Conservation (phyloP, 2,329 filamentous ascomycete genomes). For the Leptographium radiaticola region DNA sequence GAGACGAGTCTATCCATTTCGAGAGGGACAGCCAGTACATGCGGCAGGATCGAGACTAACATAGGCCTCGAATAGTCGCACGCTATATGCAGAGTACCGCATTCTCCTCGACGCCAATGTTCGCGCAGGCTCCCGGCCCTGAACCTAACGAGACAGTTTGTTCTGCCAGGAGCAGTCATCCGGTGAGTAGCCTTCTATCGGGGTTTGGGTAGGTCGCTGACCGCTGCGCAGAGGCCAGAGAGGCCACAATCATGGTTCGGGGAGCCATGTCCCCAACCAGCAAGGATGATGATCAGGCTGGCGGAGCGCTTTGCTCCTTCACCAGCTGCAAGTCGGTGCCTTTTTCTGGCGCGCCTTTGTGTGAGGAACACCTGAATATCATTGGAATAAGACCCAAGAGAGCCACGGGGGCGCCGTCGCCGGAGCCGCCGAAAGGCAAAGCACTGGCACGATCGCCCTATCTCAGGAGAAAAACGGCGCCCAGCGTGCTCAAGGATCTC, state of each 20-base stretch:
- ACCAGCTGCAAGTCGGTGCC: background rate
- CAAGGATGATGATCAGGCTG: background rate
- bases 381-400: background rate
- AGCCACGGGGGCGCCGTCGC: background rate
- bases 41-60: background rate
- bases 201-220: background rate
- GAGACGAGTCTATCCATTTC: conserved; percentile 28
- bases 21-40: too few species aligned
- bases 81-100: too few species aligned
- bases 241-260: background rate
- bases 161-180: background rate
- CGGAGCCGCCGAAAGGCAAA: background rate
- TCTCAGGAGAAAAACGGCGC: background rate
- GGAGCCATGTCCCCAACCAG: background rate
- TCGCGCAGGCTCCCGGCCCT: background rate
- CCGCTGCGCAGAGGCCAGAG: background rate
- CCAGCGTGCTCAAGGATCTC: background rate
- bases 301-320: background rate
- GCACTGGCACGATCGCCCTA: background rate
- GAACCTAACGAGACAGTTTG: background rate
- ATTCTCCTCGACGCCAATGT: background rate
- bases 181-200: background rate
- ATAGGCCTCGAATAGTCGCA: background rate
- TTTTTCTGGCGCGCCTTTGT: background rate
- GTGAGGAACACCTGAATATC: background rate